phyloP scores from a whole-genome alignment of 306 rosid species.

The Astragalus membranaceus region DNA sequence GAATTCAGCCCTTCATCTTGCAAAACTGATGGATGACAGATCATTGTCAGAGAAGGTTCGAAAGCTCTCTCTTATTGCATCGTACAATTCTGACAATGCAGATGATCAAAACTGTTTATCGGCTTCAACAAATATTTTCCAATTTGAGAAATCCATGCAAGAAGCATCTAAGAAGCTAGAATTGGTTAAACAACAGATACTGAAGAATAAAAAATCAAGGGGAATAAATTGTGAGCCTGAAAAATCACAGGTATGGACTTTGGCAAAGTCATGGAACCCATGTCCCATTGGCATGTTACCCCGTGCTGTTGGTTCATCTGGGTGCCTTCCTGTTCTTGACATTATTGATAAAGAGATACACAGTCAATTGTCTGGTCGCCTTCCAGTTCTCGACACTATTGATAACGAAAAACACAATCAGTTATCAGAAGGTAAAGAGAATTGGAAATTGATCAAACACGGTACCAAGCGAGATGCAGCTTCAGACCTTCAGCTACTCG shows the following conservation, averaged over 20 bases:
- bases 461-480: slow-evolving; percentile 46
- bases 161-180: slow-evolving; percentile 58
- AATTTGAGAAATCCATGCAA: slow-evolving; percentile 42
- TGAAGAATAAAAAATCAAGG: slow-evolving; percentile 25
- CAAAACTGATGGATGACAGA: slow-evolving; percentile 43
- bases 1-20: slow-evolving; percentile 52
- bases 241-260: slow-evolving; percentile 47
- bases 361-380: background rate
- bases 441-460: slow-evolving; percentile 19
- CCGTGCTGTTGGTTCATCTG: slow-evolving; percentile 51
- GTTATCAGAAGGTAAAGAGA: slow-evolving; percentile 14
- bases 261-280: slow-evolving; percentile 67
- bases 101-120: slow-evolving; percentile 25
- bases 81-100: slow-evolving; percentile 28
- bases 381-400: slow-evolving; percentile 37
- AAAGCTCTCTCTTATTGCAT: slow-evolving; percentile 38
- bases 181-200: slow-evolving; percentile 40
- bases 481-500: slow-evolving; percentile 35
- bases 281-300: slow-evolving; percentile 97
- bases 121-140: slow-evolving; percentile 26
- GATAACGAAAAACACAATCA: slow-evolving; percentile 11
- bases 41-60: slow-evolving; percentile 39
- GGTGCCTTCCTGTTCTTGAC: slow-evolving; percentile 62
- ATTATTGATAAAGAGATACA: background rate
- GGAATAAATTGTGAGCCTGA: slow-evolving; percentile 19